These are phyloP conservation scores for Zygosaccharomyces sapae DNA, from an alignment of 1,139 yeast species.

Conservation along the genomic window DNA sequence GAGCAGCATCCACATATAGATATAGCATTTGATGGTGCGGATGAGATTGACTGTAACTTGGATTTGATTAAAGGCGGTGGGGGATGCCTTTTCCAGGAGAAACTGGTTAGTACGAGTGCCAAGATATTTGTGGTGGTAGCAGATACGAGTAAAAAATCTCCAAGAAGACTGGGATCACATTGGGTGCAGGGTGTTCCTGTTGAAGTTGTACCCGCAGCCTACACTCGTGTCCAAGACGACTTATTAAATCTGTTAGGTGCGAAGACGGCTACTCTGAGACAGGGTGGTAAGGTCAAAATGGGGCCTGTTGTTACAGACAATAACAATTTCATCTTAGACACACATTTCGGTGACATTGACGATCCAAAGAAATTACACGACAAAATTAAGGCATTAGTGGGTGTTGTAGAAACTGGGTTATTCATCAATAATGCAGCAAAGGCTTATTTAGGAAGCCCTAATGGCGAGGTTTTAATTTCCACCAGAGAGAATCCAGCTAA, in stretches of 20 bases:
- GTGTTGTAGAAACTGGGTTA: conserved; percentile 96
- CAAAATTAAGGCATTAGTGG: conserved; percentile 70
- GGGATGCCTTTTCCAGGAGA: conserved; percentile 95
- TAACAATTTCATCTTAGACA: conserved; percentile 88
- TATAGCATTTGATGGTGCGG: conserved; percentile 97
- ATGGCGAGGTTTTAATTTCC: conserved; percentile 43
- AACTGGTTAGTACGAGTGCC: conserved; percentile 82
- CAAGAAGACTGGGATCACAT: conserved; percentile 57
- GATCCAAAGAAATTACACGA: conserved; percentile 59
- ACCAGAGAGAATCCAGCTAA: background rate
- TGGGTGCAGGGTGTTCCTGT: conserved; percentile 95
- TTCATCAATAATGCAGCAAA: conserved; percentile 67
- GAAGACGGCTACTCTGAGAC: conserved; percentile 57
- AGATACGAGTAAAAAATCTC: conserved; percentile 79
- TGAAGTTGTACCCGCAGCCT: conserved; percentile 89
- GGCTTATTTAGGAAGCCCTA: conserved; percentile 84
- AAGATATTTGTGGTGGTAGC: conserved; percentile 81
- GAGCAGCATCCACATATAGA: conserved; percentile 80
- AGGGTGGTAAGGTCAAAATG: conserved; percentile 89
- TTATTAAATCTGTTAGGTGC: conserved; percentile 53
- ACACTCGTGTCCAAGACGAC: conserved; percentile 67
- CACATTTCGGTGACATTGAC: conserved; percentile 77
- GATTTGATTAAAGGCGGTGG: conserved; percentile 98
- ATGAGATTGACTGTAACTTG: conserved; percentile 78
- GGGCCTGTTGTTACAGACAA: conserved; percentile 99